Evolutionary conservation across 768 basidiomycete genomes (phyloP).

Genomic region (Suillus variegatus): DNA sequence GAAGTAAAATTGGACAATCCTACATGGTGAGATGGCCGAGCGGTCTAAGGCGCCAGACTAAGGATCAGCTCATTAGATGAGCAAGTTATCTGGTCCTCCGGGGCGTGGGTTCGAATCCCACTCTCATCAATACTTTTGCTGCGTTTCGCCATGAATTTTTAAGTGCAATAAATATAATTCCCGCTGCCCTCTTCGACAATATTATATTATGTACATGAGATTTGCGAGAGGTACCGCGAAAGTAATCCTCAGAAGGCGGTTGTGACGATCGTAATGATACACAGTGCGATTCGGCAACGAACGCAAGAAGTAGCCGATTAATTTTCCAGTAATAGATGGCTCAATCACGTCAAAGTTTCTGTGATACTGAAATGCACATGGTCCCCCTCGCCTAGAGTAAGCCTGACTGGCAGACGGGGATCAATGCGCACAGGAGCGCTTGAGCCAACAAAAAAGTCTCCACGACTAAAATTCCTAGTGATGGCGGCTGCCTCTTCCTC

Average conservation of each 20-base stretch:
- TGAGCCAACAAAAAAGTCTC: constrained; percentile 80
- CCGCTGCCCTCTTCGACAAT: too few species aligned
- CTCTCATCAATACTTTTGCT: constrained; percentile 28
- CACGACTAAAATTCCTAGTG: constrained; percentile 77
- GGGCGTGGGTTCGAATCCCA: constrained; percentile 46
- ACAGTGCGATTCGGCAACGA: constrained; percentile 13
- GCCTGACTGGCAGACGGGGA: constrained; percentile 74
- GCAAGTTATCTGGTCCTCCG: constrained; percentile 36
- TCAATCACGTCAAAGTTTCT: constrained; percentile 42
- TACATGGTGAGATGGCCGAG: constrained; percentile 73
- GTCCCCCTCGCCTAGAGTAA: constrained; percentile 81
- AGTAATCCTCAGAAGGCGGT: not conserved
- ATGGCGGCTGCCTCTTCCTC: constrained; percentile 85
- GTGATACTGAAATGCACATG: constrained; percentile 71
- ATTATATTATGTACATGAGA: not conserved
- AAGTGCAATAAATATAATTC: not conserved
- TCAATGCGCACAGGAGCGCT: constrained; percentile 85
- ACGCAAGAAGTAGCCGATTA: constrained; percentile 19
- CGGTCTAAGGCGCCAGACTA: constrained; percentile 91
- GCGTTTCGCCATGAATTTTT: not conserved
- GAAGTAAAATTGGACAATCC: accelerated
- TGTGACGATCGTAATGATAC: not conserved
- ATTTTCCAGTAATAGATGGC: constrained; percentile 12
- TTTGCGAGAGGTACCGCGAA: not conserved
- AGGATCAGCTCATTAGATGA: constrained; percentile 39